phyloP scores from a whole-genome alignment of 352 stramenopile genomes.

The Phytopythium delawarense region DNA sequence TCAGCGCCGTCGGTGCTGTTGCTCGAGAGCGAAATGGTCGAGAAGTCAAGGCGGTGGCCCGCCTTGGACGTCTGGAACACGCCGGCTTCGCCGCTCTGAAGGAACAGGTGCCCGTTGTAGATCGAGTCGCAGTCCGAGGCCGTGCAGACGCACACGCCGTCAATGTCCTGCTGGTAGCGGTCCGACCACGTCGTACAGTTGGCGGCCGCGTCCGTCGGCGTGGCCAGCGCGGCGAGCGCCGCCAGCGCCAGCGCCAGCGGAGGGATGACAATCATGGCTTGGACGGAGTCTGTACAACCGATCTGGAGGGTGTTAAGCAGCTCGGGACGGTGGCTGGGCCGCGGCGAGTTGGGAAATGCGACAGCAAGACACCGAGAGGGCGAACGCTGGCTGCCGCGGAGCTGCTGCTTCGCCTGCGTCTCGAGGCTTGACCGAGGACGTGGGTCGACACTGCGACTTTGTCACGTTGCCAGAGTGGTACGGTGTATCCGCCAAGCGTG shows the following conservation, averaged over 20 bases:
- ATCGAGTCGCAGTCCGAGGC: conserved; percentile 46
- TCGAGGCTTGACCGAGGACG: not conserved
- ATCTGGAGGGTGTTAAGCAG: not conserved
- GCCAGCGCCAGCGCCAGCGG: conserved; percentile 6
- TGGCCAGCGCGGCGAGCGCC: conserved; percentile 9
- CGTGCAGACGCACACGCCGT: conserved; percentile 51
- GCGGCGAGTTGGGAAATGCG: conserved; percentile 1
- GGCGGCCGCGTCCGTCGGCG: conserved; percentile 11
- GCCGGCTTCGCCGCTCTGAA: conserved; percentile 32
- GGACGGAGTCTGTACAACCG: not conserved
- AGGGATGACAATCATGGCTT: conserved; percentile 10
- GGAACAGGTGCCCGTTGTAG: conserved; percentile 37
- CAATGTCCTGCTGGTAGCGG: conserved; percentile 38
- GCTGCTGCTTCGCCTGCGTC: not conserved
- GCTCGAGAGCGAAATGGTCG: conserved; percentile 20
- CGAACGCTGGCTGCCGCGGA: not conserved
- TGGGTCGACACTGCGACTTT: not conserved
- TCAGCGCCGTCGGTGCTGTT: conserved; percentile 19
- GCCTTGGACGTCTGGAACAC: conserved; percentile 50
- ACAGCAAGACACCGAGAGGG: not conserved
- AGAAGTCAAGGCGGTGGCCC: conserved; percentile 44
- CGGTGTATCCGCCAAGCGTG: not conserved
- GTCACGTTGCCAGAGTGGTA: not conserved
- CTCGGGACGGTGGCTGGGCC: not conserved
- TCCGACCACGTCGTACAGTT: conserved; percentile 41